A percentile compares a stretch with the other conserved stretches of the same genome.
Evolutionary conservation across 1,284 basidiomycete species (phyloP).

Genomic region (Ganoderma sinense): DNA sequence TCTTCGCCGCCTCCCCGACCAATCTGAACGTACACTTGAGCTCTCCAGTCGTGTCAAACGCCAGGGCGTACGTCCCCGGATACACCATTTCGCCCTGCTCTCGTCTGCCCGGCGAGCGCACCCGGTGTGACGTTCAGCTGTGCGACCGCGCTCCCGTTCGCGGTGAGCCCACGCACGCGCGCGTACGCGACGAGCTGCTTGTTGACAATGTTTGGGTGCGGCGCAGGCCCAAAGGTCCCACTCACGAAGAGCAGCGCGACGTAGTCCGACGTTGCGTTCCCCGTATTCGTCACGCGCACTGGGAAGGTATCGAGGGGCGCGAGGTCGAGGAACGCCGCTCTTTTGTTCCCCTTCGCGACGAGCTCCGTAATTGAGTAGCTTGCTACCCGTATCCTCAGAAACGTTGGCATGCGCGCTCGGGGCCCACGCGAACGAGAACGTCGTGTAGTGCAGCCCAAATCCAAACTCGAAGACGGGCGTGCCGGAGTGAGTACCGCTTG

Average conservation of each 20-base stretch:
- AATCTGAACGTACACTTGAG: slow-evolving; percentile 50
- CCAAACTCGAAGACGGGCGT: slow-evolving; percentile 61
- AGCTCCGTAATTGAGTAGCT: slow-evolving; percentile 32
- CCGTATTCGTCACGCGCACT: slow-evolving; percentile 56
- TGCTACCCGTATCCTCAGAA: not conserved
- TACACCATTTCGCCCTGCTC: slow-evolving; percentile 56
- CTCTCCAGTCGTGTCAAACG: slow-evolving; percentile 31
- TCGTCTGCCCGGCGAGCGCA: slow-evolving; percentile 58
- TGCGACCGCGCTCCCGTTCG: slow-evolving; percentile 47
- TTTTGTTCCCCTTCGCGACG: slow-evolving; percentile 35
- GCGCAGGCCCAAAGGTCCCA: slow-evolving; percentile 55
- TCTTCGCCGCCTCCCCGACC: slow-evolving; percentile 48
- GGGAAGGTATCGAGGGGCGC: slow-evolving; percentile 56
- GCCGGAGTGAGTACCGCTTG: slow-evolving; percentile 61
- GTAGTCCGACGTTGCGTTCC: slow-evolving; percentile 57
- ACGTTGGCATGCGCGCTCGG: slow-evolving; percentile 44
- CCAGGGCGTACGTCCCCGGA: slow-evolving; percentile 54
- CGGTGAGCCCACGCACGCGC: slow-evolving; percentile 50
- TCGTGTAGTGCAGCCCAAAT: slow-evolving; percentile 62
- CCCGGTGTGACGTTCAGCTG: slow-evolving; percentile 55
- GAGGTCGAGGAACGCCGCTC: slow-evolving; percentile 48
- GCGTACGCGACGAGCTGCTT: slow-evolving; percentile 60
- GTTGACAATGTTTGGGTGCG: slow-evolving; percentile 58
- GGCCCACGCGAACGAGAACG: slow-evolving; percentile 51
- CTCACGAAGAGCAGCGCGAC: slow-evolving; percentile 61